phyloP scores from a whole-genome alignment of 2,329 filamentous ascomycete genomes.

The Boeremia exigua region DNA sequence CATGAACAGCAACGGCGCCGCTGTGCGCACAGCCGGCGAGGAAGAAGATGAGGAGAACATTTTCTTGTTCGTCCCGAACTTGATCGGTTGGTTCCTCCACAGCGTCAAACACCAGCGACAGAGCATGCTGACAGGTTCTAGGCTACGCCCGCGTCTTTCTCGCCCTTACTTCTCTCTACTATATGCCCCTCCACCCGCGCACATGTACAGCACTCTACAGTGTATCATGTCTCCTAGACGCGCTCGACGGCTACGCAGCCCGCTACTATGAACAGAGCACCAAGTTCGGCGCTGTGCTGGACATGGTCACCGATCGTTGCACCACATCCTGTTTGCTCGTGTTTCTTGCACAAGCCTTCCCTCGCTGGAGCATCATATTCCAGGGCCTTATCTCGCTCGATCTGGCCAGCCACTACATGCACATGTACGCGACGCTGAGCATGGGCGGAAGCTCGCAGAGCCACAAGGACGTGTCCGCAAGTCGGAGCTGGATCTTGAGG shows the following conservation, averaged over 20 bases:
- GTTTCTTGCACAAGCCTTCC: constrained; percentile 93
- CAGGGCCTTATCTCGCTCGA: constrained; percentile 92
- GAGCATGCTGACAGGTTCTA: constrained; percentile 30
- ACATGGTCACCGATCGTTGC: constrained; percentile 99
- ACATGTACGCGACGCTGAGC: constrained; percentile 95
- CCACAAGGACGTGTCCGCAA: constrained; percentile 94
- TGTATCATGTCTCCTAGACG: constrained; percentile 92
- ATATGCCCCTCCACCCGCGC: constrained; percentile 98
- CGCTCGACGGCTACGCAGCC: constrained; percentile 92
- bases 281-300: constrained; percentile 92
- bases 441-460: constrained; percentile 81
- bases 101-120: background rate
- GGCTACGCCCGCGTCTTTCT: constrained; percentile 60
- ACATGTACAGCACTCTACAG: constrained; percentile 92
- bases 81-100: constrained; percentile 53
- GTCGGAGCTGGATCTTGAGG: constrained; percentile 86
- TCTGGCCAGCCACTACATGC: constrained; percentile 95
- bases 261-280: constrained; percentile 88
- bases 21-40: constrained; percentile 24
- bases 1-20: constrained; percentile 41
- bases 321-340: constrained; percentile 94
- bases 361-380: constrained; percentile 91
- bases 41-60: constrained; percentile 57
- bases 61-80: constrained; percentile 60
- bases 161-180: constrained; percentile 91